Conservation (phyloP, 2,329 filamentous ascomycete genomes). For the Diaporthe australafricana region DNA sequence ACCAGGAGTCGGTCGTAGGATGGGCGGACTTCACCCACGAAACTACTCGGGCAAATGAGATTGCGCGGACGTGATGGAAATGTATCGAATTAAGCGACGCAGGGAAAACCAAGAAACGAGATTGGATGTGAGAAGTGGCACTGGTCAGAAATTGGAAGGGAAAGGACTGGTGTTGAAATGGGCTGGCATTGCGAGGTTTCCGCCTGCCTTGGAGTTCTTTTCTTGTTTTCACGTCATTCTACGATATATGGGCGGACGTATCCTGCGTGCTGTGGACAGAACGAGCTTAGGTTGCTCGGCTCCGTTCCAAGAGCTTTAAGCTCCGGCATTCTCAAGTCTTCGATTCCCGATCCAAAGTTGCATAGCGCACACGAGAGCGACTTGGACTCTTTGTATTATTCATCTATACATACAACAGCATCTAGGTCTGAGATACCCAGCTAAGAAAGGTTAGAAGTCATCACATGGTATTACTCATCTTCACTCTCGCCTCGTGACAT, state of each 20-base stretch:
- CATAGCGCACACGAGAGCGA: neutral
- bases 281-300: neutral
- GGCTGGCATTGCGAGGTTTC: neutral
- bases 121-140: neutral
- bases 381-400: conserved; percentile 1
- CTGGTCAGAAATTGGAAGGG: neutral
- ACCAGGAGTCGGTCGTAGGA: conserved; percentile 31
- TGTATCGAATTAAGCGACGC: neutral
- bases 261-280: conserved; percentile 4
- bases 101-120: neutral
- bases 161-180: neutral
- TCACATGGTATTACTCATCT: neutral
- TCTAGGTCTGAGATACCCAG: conserved; percentile 26
- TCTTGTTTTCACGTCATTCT: neutral
- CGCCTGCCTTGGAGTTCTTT: neutral
- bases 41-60: neutral
- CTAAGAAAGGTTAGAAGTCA: conserved; percentile 5
- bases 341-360: conserved; percentile 2
- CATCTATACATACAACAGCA: conserved; percentile 1
- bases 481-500: neutral
- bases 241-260: conserved; percentile 11
- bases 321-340: conserved; percentile 5
- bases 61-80: conserved; percentile 6
- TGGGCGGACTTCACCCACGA: neutral
- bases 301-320: conserved; percentile 6